These are phyloP conservation scores for Phragmites australis DNA, from an alignment of 176 grass and related monocot species.

Conservation along the genomic window DNA sequence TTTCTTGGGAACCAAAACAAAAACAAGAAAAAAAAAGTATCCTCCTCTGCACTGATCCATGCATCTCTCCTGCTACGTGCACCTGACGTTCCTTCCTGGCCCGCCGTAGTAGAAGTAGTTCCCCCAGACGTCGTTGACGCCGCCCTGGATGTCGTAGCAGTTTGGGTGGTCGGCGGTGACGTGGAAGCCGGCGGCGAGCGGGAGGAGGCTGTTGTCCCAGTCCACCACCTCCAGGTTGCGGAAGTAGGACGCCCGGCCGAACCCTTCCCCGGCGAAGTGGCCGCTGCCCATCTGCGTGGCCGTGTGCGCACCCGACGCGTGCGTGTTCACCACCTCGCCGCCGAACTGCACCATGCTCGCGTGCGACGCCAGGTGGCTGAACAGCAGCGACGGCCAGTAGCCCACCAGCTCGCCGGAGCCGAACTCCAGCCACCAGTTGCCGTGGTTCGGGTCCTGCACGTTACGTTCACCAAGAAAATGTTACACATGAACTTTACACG, in stretches of 20 bases:
- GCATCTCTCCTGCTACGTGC: slow-evolving; percentile 30
- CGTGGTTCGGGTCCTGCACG: slow-evolving; percentile 77
- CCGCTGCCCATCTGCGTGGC: slow-evolving; percentile 91
- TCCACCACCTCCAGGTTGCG: slow-evolving; percentile 87
- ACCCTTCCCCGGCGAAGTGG: slow-evolving; percentile 64
- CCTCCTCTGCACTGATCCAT: not conserved
- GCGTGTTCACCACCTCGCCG: slow-evolving; percentile 78
- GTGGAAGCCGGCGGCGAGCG: slow-evolving; percentile 57
- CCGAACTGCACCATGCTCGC: slow-evolving; percentile 95
- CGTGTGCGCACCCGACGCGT: slow-evolving; percentile 60
- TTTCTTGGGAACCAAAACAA: not conserved
- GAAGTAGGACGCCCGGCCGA: slow-evolving; percentile 76
- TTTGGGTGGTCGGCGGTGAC: slow-evolving; percentile 76
- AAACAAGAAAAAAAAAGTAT: not conserved
- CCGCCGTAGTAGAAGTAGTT: slow-evolving; percentile 97
- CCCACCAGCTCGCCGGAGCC: slow-evolving; percentile 76
- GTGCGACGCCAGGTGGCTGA: slow-evolving; percentile 78
- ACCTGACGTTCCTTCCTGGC: slow-evolving; percentile 65
- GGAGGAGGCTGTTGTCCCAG: slow-evolving; percentile 88
- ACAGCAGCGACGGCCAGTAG: slow-evolving; percentile 83
- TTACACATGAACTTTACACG: too few relatives aligned
- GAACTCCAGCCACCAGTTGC: slow-evolving; percentile 98
- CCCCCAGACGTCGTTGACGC: slow-evolving; percentile 70
- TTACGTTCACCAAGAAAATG: too few relatives aligned
- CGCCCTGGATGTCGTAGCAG: slow-evolving; percentile 90